Conservation (phyloP, 306 rosid genomes). For the Trifolium fragiferum region DNA sequence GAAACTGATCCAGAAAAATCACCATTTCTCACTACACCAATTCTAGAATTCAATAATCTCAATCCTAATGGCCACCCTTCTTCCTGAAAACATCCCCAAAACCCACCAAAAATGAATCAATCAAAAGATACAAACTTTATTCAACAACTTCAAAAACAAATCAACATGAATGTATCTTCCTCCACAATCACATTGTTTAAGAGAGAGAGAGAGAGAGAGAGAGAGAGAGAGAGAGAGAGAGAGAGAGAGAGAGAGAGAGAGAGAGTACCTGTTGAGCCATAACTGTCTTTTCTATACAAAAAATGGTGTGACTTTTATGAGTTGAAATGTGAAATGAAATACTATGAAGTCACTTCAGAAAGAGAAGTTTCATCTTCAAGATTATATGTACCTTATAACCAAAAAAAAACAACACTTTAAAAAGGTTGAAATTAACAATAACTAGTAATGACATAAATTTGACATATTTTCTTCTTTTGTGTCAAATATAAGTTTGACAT, state of each 20-base stretch:
- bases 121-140: conserved; percentile 22
- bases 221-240: not conserved
- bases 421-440: not conserved
- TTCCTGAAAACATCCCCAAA: conserved; percentile 53
- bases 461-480: conserved; percentile 16
- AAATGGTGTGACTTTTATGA: conserved; percentile 4
- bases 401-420: conserved; percentile 30
- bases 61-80: conserved; percentile 93
- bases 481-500: not conserved
- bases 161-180: not conserved
- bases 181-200: not conserved
- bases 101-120: conserved; percentile 24
- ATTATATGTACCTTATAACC: conserved; percentile 16
- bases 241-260: not conserved
- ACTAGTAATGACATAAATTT: conserved; percentile 35
- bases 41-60: conserved; percentile 68
- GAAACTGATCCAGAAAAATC: conserved; percentile 69
- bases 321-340: conserved; percentile 34
- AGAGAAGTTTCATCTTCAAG: conserved; percentile 46
- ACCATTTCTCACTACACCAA: conserved; percentile 59
- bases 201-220: not conserved
- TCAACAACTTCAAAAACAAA: conserved; percentile 7
- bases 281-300: conserved; percentile 35
- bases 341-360: conserved; percentile 42
- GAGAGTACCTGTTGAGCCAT: conserved; percentile 69